Conservation (phyloP, 2,329 filamentous ascomycete genomes). For the Fusarium sp. region DNA sequence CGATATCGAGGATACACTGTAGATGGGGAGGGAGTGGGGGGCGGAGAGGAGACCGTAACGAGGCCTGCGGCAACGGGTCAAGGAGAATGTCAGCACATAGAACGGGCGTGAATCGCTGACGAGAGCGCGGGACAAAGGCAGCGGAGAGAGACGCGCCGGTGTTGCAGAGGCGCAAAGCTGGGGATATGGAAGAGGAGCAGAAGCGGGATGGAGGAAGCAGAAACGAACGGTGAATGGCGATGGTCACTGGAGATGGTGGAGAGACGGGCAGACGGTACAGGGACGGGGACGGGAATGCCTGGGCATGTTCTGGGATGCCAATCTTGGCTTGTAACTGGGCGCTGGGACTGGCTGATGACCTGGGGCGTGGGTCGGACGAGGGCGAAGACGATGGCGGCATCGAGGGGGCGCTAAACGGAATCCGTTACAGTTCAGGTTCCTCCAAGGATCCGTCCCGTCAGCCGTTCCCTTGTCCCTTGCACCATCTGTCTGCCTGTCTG, state of each 20-base stretch:
- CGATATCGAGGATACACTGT: slow-evolving; percentile 41
- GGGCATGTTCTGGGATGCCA: slow-evolving; percentile 39
- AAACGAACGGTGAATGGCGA: slow-evolving; percentile 42
- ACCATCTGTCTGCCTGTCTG: slow-evolving; percentile 1
- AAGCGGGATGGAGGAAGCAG: slow-evolving; percentile 36
- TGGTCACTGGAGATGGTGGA: slow-evolving; percentile 41
- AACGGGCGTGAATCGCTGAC: slow-evolving; percentile 16
- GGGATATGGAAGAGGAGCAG: slow-evolving; percentile 32
- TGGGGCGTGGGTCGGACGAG: slow-evolving; percentile 42
- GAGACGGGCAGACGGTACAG: slow-evolving; percentile 42
- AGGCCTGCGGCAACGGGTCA: slow-evolving; percentile 38
- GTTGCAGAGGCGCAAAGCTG: slow-evolving; percentile 10
- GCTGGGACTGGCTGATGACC: slow-evolving; percentile 40
- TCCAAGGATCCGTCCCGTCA: slow-evolving; percentile 28
- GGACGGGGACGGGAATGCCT: slow-evolving; percentile 42
- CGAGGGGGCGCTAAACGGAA: slow-evolving; percentile 49
- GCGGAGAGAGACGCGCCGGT: slow-evolving; percentile 8
- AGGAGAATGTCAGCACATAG: slow-evolving; percentile 45
- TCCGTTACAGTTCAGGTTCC: slow-evolving; percentile 43
- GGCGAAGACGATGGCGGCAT: slow-evolving; percentile 49
- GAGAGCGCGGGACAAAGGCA: slow-evolving; percentile 12
- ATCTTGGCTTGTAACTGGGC: slow-evolving; percentile 38
- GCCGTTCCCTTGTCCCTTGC: slow-evolving; percentile 20
- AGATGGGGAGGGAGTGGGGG: slow-evolving; percentile 39
- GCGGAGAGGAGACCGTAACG: slow-evolving; percentile 32